These are phyloP conservation scores for Tolypocladium paradoxum DNA, from an alignment of 2,329 filamentous ascomycete species.

Conservation along the genomic window DNA sequence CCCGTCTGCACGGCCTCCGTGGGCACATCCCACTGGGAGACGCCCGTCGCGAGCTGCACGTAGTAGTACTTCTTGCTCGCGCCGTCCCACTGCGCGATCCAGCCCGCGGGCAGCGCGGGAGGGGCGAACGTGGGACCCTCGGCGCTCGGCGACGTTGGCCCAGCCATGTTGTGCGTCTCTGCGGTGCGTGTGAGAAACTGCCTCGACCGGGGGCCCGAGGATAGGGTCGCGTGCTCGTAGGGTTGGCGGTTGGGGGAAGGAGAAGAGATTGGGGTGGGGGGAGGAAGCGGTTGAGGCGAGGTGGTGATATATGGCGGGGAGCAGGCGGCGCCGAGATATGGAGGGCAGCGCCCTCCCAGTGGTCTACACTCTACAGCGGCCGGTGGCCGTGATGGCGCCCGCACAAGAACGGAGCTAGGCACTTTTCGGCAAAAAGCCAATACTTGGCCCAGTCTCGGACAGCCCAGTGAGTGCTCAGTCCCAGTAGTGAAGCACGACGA, in stretches of 20 bases:
- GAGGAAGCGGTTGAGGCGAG: background rate
- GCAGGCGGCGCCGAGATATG: background rate
- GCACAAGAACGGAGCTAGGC: background rate
- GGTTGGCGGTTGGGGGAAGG: background rate
- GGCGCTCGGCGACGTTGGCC: conserved; percentile 45
- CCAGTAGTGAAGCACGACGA: background rate
- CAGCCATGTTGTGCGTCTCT: conserved; percentile 33
- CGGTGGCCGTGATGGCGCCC: background rate
- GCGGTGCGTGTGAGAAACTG: conserved; percentile 1
- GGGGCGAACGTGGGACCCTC: conserved; percentile 50
- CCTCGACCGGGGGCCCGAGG: background rate
- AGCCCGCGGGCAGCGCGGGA: conserved; percentile 51
- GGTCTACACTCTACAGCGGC: background rate
- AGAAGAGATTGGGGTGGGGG: background rate
- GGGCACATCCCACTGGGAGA: conserved; percentile 65
- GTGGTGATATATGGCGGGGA: background rate
- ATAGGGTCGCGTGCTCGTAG: background rate
- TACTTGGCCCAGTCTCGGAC: background rate
- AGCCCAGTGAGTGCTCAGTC: background rate
- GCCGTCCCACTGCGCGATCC: conserved; percentile 62
- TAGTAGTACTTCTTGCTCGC: conserved; percentile 57
- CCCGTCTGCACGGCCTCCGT: conserved; percentile 53
- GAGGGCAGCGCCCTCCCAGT: background rate
- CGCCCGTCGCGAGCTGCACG: conserved; percentile 60
- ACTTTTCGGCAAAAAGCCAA: background rate